phyloP scores from a whole-genome alignment of 2,329 filamentous ascomycete genomes.

The Emmonsiellopsis sp. region DNA sequence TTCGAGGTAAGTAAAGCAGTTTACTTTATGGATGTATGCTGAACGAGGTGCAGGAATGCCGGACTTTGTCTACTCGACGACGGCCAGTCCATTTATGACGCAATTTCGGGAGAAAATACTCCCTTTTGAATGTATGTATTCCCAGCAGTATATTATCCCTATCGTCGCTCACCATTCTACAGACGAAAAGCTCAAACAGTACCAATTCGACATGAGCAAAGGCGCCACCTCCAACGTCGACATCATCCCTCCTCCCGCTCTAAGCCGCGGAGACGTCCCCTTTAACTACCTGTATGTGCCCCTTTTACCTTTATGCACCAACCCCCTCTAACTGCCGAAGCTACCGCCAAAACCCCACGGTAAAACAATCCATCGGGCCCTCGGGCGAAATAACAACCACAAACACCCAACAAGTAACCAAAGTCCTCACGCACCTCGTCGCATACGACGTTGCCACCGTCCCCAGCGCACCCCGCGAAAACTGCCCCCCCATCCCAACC shows the following conservation, averaged over 20 bases:
- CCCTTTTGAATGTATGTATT: constrained; percentile 54
- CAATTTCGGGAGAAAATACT: constrained; percentile 63
- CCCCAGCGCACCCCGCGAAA: constrained; percentile 51
- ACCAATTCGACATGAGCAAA: constrained; percentile 56
- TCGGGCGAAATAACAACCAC: constrained; percentile 50
- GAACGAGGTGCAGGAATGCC: constrained; percentile 47
- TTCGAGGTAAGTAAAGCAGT: constrained; percentile 49
- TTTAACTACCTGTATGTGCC: constrained; percentile 49
- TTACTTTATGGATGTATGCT: neutral
- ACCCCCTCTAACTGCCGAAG: constrained; percentile 33
- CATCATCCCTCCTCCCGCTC: constrained; percentile 69
- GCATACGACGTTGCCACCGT: constrained; percentile 53
- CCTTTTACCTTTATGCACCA: constrained; percentile 17
- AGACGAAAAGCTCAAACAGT: constrained; percentile 53
- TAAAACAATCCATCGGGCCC: constrained; percentile 52
- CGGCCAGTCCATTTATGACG: constrained; percentile 57
- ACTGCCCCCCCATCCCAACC: constrained; percentile 41
- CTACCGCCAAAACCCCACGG: constrained; percentile 78
- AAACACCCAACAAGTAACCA: constrained; percentile 48
- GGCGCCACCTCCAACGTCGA: constrained; percentile 54
- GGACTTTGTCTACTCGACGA: constrained; percentile 75
- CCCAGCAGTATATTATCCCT: neutral
- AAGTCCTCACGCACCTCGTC: constrained; percentile 49
- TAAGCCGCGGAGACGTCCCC: constrained; percentile 62
- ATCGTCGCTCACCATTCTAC: neutral